A percentile compares a stretch with the other conserved stretches of the same genome.
Conservation (phyloP, 495 filamentous ascomycete species). For the Stereocaulon alpinum region DNA sequence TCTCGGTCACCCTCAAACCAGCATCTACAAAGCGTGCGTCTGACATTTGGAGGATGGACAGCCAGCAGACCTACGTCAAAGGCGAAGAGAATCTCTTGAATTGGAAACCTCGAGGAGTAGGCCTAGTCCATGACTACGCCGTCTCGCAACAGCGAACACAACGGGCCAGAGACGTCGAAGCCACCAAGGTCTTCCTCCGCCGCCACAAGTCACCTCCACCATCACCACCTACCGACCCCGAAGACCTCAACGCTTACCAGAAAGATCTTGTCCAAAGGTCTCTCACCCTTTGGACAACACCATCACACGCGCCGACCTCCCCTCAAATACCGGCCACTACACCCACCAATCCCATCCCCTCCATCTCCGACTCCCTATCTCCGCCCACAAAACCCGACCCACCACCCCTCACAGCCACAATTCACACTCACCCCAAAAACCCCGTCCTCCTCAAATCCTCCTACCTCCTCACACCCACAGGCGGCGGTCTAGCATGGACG, state of each 20-base stretch:
- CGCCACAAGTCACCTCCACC: slow-evolving; percentile 7
- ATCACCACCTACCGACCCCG: slow-evolving; percentile 8
- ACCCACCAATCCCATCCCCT: slow-evolving; percentile 39
- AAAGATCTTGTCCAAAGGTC: slow-evolving; percentile 55
- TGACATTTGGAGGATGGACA: slow-evolving; percentile 96
- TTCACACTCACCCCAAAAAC: slow-evolving; percentile 20
- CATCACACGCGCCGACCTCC: slow-evolving; percentile 52
- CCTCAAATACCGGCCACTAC: slow-evolving; percentile 64
- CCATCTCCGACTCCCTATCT: slow-evolving; percentile 28
- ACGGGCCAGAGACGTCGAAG: slow-evolving; percentile 68
- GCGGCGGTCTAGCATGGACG: slow-evolving; percentile 46
- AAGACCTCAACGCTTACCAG: slow-evolving; percentile 46
- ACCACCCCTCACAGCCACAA: slow-evolving; percentile 13
- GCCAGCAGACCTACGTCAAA: slow-evolving; percentile 84
- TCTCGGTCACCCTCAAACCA: slow-evolving; percentile 74
- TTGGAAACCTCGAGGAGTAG: slow-evolving; percentile 85
- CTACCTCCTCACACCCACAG: slow-evolving; percentile 14
- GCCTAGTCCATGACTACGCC: slow-evolving; percentile 76
- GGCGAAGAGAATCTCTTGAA: slow-evolving; percentile 75
- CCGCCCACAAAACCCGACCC: slow-evolving; percentile 21
- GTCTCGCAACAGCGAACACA: slow-evolving; percentile 55
- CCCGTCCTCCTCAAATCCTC: slow-evolving; percentile 18
- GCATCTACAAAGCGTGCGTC: slow-evolving; percentile 81
- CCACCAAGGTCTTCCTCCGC: slow-evolving; percentile 43
- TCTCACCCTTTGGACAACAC: slow-evolving; percentile 65